phyloP scores from a whole-genome alignment of 345 rosid genomes.

The Viola odorata region DNA sequence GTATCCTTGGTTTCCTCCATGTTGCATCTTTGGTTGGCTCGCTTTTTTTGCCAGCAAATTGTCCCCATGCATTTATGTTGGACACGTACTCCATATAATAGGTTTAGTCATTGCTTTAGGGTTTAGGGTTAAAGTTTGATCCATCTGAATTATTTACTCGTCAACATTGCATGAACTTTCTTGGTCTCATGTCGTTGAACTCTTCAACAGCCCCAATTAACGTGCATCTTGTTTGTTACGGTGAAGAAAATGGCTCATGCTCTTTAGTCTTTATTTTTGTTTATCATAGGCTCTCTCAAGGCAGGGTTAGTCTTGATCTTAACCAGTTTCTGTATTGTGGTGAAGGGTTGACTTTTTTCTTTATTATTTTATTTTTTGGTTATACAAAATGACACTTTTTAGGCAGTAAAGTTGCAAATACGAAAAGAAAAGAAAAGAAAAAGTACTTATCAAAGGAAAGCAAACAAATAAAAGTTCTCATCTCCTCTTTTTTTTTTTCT shows the following conservation, averaged over 20 bases:
- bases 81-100: background rate
- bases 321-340: conserved; percentile 67
- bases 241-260: background rate
- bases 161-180: no score
- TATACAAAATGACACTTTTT: no score
- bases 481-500: no score
- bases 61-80: background rate
- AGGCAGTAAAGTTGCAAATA: no score
- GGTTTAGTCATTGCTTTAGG: background rate
- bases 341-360: no score
- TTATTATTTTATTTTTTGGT: no score
- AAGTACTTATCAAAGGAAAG: no score
- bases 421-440: no score
- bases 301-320: conserved; percentile 57
- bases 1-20: conserved; percentile 2
- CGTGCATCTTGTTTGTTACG: no score
- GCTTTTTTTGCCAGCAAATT: background rate
- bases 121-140: background rate
- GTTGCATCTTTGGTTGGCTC: background rate
- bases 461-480: no score
- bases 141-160: background rate
- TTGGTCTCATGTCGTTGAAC: no score
- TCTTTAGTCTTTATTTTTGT: background rate
- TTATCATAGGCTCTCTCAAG: conserved; percentile 54
- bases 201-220: no score